Base-by-base conservation (phyloP, 106 monocot genomes). In the Iris macrosiphon region DNA sequence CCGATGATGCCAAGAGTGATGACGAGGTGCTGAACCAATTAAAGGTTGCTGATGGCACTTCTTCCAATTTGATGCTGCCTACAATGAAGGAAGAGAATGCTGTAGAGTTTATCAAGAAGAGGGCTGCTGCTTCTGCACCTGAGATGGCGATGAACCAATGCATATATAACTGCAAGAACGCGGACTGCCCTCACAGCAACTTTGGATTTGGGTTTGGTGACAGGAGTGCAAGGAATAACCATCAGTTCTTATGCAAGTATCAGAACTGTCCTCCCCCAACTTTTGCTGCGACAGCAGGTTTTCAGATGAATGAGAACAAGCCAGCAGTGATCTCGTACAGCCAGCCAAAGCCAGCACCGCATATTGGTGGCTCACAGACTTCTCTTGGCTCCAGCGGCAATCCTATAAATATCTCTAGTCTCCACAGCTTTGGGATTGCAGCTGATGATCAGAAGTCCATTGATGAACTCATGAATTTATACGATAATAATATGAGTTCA, bases 81-180 rank as follows among this genome's bases (percentile, higher is more conserved):
- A 11, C 50, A 1, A 43, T 53, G 49, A 75, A 80, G 35, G 80
- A 80, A 52, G 74, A 74, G 54, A 49, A 60, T 25, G 49, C 10
- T 12, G 28, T 46, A 1, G 79, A 75, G 35, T 78, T 87, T 45
- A 71, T 78, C 8, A 69, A 64, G 55, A 87, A 82, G 57, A 59
- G 78, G 18, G 38, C 37, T 25, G 52, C 54, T 16, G 12, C 26
- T 0, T 16, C 15, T 20, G 71, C 56, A 40, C 40, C 55, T 7
- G 51, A 75, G 21, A 60, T 55, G 56, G 45, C 58, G 22, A 10
- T 40, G 63, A 52, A 60, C 29, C 55, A 35, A 13, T 49, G 68
- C 4, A 28, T 71, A 1, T 87, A 67, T 34, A 87, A 73, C 13
- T 71, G 77, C 18, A 70, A 81, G 33, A 78, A 78, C 25, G 21